Conservation (phyloP, 257 asterid species). For the Rauvolfia tetraphylla region DNA sequence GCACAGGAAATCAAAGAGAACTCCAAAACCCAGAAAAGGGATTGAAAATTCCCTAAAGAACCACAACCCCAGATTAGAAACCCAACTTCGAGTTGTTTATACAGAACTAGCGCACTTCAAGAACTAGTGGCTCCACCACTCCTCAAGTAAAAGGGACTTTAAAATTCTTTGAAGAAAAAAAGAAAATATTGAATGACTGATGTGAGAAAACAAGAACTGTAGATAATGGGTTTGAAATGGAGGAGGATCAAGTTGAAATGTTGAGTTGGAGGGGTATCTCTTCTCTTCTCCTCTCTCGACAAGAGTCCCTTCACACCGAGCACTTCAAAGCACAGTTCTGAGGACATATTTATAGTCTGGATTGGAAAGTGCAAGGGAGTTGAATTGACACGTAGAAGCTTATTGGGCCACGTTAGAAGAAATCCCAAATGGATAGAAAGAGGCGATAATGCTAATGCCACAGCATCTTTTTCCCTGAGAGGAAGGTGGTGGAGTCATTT, state of each 20-base stretch:
- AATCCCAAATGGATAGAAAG: slow-evolving; percentile 55
- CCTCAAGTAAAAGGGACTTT: background rate
- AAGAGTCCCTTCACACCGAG: background rate
- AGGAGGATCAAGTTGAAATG: background rate
- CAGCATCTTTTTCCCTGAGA: background rate
- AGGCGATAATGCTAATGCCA: slow-evolving; percentile 31
- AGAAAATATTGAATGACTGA: background rate
- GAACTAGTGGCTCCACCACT: slow-evolving; percentile 7
- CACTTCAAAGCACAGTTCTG: background rate
- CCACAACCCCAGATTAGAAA: background rate
- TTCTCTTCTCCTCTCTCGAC: background rate
- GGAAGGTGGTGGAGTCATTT: background rate
- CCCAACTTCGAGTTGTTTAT: background rate
- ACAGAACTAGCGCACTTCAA: background rate
- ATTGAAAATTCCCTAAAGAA: slow-evolving; percentile 6
- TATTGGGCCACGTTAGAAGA: slow-evolving; percentile 58
- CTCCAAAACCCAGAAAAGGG: slow-evolving; percentile 12
- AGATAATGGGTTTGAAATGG: slow-evolving; percentile 8
- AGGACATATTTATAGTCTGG: background rate
- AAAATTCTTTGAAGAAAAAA: background rate
- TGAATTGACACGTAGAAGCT: slow-evolving; percentile 12
- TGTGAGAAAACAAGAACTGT: background rate
- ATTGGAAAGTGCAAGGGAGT: background rate
- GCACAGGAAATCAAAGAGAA: slow-evolving; percentile 1
- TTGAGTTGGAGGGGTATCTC: background rate